phyloP scores from a whole-genome alignment of 2,329 filamentous ascomycete genomes.

The Neurospora crassa region DNA sequence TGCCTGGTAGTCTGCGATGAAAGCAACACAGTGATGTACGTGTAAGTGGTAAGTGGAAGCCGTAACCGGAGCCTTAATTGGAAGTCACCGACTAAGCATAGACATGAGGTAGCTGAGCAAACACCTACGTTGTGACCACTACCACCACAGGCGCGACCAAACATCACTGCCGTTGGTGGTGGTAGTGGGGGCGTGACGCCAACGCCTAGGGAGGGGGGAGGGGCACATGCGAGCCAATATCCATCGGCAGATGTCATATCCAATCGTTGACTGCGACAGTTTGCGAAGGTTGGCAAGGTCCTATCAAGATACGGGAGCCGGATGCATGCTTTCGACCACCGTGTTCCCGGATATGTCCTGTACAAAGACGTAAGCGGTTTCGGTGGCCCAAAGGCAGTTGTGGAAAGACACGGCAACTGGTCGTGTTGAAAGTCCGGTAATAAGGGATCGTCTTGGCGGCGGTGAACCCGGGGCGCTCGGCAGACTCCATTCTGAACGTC shows the following conservation, averaged over 20 bases:
- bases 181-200: slow-evolving; percentile 3
- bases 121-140: neutral
- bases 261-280: slow-evolving; percentile 12
- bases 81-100: neutral
- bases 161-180: slow-evolving; percentile 8
- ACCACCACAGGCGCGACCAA: neutral
- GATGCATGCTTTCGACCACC: neutral
- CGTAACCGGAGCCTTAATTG: neutral
- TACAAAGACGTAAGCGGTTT: neutral
- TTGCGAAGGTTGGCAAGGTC: neutral
- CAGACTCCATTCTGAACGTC: neutral
- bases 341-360: neutral
- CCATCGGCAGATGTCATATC: slow-evolving; percentile 20
- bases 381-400: neutral
- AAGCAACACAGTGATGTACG: neutral
- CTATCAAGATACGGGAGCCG: neutral
- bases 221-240: slow-evolving; percentile 9
- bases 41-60: neutral
- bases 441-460: neutral
- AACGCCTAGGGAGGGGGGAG: slow-evolving; percentile 10
- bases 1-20: neutral
- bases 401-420: neutral
- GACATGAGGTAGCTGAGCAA: neutral
- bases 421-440: neutral
- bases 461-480: neutral